Conservation (phyloP, 495 filamentous ascomycete species). For the Lentithecium fluviatile region DNA sequence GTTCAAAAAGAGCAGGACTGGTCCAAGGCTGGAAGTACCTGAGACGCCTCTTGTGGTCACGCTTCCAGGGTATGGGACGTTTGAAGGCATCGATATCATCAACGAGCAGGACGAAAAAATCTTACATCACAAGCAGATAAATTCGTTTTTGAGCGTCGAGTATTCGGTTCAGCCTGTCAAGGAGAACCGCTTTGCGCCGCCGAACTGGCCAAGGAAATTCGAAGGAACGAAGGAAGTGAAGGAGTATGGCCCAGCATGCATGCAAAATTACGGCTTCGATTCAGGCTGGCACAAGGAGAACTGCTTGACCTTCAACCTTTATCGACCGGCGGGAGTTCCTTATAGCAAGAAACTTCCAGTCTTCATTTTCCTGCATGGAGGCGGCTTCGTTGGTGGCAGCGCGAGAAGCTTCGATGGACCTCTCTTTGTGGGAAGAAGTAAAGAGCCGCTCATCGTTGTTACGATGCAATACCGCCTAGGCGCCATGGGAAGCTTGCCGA, state of each 20-base stretch:
- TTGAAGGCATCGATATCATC: conserved; percentile 19
- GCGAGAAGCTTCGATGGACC: conserved; percentile 25
- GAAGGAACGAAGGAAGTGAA: conserved; percentile 6
- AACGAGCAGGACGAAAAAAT: background rate
- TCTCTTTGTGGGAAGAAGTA: conserved; percentile 10
- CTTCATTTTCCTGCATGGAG: conserved; percentile 21
- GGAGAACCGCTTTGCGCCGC: conserved; percentile 7
- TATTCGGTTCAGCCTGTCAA: conserved; percentile 25
- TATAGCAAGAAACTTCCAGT: conserved; percentile 20
- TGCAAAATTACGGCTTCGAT: background rate
- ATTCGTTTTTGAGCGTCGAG: conserved; percentile 20
- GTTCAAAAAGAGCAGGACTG: background rate
- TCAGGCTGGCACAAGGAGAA: conserved; percentile 9
- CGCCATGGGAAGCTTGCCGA: conserved; percentile 20
- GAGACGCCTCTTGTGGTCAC: conserved; percentile 7
- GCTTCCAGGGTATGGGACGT: conserved; percentile 15
- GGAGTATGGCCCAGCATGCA: conserved; percentile 20
- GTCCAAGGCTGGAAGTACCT: conserved; percentile 5
- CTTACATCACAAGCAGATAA: background rate
- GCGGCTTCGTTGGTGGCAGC: conserved; percentile 9
- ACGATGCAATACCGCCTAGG: conserved; percentile 27
- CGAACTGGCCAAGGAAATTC: conserved; percentile 9
- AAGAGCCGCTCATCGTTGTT: conserved; percentile 21
- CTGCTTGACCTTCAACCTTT: conserved; percentile 26
- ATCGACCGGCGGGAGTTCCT: conserved; percentile 13